Evolutionary conservation across 2,329 filamentous ascomycete species (phyloP).

Genomic region (Aspergillus nomiae): DNA sequence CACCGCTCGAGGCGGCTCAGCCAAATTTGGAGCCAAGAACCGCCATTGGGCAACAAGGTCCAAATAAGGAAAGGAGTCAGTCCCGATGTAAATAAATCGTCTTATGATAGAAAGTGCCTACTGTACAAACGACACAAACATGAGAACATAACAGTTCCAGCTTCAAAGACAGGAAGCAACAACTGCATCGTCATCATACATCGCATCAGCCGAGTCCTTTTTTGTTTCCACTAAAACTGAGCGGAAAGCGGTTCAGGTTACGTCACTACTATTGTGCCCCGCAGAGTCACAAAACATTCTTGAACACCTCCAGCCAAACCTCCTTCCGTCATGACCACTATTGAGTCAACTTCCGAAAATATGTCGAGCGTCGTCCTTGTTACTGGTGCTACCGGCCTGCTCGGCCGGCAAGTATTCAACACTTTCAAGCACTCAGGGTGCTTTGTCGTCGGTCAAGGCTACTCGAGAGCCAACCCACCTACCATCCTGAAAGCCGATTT

Average conservation of each 20-base stretch:
- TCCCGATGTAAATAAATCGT: neutral
- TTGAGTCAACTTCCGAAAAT: slow-evolving; percentile 7
- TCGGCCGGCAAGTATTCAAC: slow-evolving; percentile 76
- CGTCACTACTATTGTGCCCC: slow-evolving; percentile 5
- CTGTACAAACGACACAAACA: too few species aligned
- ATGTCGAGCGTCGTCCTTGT: slow-evolving; percentile 65
- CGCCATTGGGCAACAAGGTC: neutral
- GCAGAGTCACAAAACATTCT: neutral
- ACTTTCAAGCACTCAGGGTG: slow-evolving; percentile 70
- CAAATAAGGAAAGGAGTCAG: neutral
- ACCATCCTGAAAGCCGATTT: slow-evolving; percentile 63
- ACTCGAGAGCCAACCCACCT: slow-evolving; percentile 71
- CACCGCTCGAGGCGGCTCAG: neutral
- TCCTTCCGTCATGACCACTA: slow-evolving; percentile 10
- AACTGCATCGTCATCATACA: neutral
- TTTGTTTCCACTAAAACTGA: neutral
- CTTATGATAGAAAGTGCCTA: neutral
- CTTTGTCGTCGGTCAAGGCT: slow-evolving; percentile 71
- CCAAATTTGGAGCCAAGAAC: neutral
- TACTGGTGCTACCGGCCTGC: slow-evolving; percentile 81
- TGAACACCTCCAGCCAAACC: slow-evolving; percentile 2
- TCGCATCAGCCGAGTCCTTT: neutral
- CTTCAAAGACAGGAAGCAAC: neutral
- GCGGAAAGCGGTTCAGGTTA: neutral
- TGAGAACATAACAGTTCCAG: neutral